These are phyloP conservation scores for Sporothrix dimorphospora DNA, from an alignment of 2,329 filamentous ascomycete genomes.

Conservation along the genomic window DNA sequence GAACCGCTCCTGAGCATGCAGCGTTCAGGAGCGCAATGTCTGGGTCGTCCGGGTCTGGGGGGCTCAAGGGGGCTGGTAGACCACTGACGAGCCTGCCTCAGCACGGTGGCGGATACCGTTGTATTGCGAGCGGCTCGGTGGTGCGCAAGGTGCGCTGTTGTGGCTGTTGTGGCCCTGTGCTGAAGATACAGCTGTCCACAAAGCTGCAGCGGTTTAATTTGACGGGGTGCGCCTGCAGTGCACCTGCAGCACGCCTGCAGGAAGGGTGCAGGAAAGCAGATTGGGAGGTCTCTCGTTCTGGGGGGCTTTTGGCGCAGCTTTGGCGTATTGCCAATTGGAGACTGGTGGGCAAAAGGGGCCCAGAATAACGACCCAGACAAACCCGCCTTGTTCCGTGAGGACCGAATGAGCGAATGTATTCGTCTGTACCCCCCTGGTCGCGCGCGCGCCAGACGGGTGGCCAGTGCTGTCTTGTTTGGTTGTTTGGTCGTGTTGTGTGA, in stretches of 20 bases:
- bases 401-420: conserved; percentile 9
- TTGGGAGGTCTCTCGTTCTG: conserved; percentile 4
- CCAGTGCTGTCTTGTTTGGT: conserved; percentile 6
- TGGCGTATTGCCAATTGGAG: not conserved
- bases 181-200: conserved; percentile 16
- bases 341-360: not conserved
- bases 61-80: conserved; percentile 1
- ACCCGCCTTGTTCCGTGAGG: conserved; percentile 17
- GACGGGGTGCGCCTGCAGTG: conserved; percentile 17
- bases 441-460: conserved; percentile 20
- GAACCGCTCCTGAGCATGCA: conserved; percentile 25
- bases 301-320: not conserved
- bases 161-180: not conserved
- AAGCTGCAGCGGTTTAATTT: conserved; percentile 29
- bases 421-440: conserved; percentile 15
- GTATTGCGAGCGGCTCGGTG: conserved; percentile 24
- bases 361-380: conserved; percentile 14
- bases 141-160: conserved; percentile 10
- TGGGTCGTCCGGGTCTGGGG: conserved; percentile 7
- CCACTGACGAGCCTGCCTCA: conserved; percentile 5
- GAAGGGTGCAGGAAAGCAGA: conserved; percentile 20
- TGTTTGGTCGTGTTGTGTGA: conserved; percentile 15
- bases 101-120: conserved; percentile 21
- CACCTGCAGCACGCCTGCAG: conserved; percentile 28
- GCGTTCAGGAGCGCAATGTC: conserved; percentile 26